Evolutionary conservation across 805 yeast species (phyloP).

Genomic region (Tetrapisispora arboricola): DNA sequence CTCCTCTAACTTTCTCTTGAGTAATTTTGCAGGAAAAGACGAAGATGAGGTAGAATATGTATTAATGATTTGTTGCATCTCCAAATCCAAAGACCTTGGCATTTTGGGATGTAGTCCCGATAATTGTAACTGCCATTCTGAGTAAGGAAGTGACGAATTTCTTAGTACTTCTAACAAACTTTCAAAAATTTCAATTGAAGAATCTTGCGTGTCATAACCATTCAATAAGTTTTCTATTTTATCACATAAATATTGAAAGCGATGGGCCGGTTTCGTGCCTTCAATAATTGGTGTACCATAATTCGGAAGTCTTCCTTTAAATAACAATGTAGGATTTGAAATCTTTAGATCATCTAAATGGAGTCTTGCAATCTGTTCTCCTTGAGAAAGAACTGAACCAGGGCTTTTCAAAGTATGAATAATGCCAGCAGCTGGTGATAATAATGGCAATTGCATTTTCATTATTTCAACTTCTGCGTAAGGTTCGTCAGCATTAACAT

Average conservation of each 20-base stretch:
- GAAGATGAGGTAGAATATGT: slow-evolving; percentile 55
- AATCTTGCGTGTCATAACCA: slow-evolving; percentile 94
- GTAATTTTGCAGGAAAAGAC: slow-evolving; percentile 88
- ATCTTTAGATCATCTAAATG: slow-evolving; percentile 95
- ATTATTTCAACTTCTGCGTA: slow-evolving; percentile 98
- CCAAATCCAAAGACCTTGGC: slow-evolving; percentile 63
- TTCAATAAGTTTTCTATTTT: slow-evolving; percentile 68
- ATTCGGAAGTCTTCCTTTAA: slow-evolving; percentile 86
- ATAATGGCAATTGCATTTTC: slow-evolving; percentile 98
- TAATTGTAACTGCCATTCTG: slow-evolving; percentile 78
- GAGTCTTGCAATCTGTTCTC: slow-evolving; percentile 91
- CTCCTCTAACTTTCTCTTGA: slow-evolving; percentile 61
- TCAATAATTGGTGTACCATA: slow-evolving; percentile 71
- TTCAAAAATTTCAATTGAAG: slow-evolving; percentile 73
- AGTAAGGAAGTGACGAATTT: slow-evolving; percentile 77
- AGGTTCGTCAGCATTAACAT: slow-evolving; percentile 80
- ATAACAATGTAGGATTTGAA: slow-evolving; percentile 93
- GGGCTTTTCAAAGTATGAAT: slow-evolving; percentile 94
- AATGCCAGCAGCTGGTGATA: slow-evolving; percentile 90
- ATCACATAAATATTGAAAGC: slow-evolving; percentile 45
- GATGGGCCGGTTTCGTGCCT: slow-evolving; percentile 79
- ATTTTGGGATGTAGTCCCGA: slow-evolving; percentile 90
- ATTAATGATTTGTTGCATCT: slow-evolving; percentile 53
- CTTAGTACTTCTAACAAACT: slow-evolving; percentile 64
- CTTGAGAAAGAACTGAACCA: slow-evolving; percentile 90